A percentile compares a stretch with the other conserved stretches of the same genome.
phyloP scores from a whole-genome alignment of 768 basidiomycete genomes.

The Russula ochroleuca region DNA sequence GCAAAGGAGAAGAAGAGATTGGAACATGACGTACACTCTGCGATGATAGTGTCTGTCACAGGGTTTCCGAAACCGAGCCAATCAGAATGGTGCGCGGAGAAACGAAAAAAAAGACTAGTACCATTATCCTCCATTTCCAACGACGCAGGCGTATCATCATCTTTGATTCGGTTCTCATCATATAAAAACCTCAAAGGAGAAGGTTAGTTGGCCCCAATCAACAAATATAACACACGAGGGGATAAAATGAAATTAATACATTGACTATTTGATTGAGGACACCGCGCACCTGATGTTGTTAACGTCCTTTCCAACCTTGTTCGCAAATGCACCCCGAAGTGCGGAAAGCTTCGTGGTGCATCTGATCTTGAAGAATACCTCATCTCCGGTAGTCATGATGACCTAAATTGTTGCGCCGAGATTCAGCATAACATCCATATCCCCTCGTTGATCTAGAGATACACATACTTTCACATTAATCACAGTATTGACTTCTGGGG shows the following conservation, averaged over 20 bases:
- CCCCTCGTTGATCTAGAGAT: background rate
- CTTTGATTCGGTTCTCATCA: conserved; percentile 79
- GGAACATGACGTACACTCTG: conserved; percentile 90
- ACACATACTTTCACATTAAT: conserved; percentile 73
- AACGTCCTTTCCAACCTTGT: conserved; percentile 88
- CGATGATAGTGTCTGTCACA: conserved; percentile 79
- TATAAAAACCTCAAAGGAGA: conserved; percentile 78
- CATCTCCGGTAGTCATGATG: conserved; percentile 68
- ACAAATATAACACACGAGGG: background rate
- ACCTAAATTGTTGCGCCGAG: conserved; percentile 44
- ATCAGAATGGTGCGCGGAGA: background rate
- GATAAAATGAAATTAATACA: no score
- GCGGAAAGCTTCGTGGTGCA: conserved; percentile 87
- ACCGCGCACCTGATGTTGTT: conserved; percentile 67
- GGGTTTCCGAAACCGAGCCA: background rate
- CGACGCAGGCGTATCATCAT: conserved; percentile 80
- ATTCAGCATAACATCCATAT: conserved; percentile 1
- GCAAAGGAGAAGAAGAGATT: no score
- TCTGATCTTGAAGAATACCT: conserved; percentile 97
- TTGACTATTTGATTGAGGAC: background rate
- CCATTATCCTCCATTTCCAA: conserved; percentile 90
- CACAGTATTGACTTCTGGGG: conserved; percentile 34
- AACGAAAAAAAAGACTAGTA: conserved; percentile 31
- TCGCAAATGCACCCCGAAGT: conserved; percentile 87
- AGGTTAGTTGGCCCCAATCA: no score